Evolutionary conservation across 495 filamentous ascomycete genomes (phyloP).

Genomic region (Cairneyella variabilis): DNA sequence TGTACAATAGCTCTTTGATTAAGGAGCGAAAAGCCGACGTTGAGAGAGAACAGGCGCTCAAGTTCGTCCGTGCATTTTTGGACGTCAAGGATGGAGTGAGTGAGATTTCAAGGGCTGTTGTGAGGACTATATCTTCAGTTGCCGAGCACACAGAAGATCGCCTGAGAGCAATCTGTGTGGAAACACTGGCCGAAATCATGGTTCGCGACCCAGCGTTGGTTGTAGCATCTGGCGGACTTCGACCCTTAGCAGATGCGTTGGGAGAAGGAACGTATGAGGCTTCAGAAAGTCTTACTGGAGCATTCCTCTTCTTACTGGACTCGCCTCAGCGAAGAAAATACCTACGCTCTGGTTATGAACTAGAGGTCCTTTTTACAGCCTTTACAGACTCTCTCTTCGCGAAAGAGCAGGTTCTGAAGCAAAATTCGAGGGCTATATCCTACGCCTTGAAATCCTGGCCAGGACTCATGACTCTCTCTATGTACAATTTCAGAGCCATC

Average conservation of each 20-base stretch:
- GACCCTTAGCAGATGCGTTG: conserved; percentile 77
- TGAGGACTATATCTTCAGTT: conserved; percentile 82
- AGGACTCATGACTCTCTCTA: conserved; percentile 76
- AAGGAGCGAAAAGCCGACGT: conserved; percentile 95
- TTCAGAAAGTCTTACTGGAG: conserved; percentile 76
- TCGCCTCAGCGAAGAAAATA: conserved; percentile 74
- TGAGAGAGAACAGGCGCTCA: conserved; percentile 93
- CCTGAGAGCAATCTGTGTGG: conserved; percentile 79
- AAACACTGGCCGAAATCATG: conserved; percentile 89
- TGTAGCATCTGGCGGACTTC: conserved; percentile 75
- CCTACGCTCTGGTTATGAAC: conserved; percentile 72
- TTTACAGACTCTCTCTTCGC: conserved; percentile 80
- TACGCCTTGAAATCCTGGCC: conserved; percentile 94
- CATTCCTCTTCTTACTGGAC: conserved; percentile 87
- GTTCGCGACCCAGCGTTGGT: conserved; percentile 78
- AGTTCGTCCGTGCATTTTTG: conserved; percentile 92
- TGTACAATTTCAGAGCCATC: conserved; percentile 79
- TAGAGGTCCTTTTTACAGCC: conserved; percentile 76
- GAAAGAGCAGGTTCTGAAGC: conserved; percentile 73
- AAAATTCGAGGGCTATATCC: conserved; percentile 80
- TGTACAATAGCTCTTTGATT: conserved; percentile 77
- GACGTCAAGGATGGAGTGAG: conserved; percentile 90
- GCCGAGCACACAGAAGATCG: conserved; percentile 89
- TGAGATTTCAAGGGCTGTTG: conserved; percentile 82
- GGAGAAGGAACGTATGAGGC: conserved; percentile 88